phyloP scores from a whole-genome alignment of 495 filamentous ascomycete species.

The Geoglossum glabrum region DNA sequence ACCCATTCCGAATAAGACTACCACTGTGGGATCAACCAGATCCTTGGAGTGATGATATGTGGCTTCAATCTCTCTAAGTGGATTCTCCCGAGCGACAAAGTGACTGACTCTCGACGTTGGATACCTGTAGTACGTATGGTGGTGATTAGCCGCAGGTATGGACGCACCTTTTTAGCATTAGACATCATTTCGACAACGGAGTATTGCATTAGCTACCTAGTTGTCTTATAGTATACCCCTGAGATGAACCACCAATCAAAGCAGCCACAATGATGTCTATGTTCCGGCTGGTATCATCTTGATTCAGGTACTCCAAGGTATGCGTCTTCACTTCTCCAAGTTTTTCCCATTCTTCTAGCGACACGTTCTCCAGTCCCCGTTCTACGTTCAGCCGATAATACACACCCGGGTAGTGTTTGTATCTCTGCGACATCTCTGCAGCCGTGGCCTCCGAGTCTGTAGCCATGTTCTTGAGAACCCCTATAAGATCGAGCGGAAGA shows the following conservation, averaged over 20 bases:
- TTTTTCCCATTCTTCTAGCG: conserved; percentile 6
- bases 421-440: background rate
- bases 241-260: background rate
- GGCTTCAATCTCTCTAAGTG: background rate
- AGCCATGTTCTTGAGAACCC: conserved; percentile 11
- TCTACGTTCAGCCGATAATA: conserved; percentile 11
- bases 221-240: background rate
- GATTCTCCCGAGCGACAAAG: background rate
- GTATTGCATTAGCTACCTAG: background rate
- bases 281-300: background rate
- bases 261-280: background rate
- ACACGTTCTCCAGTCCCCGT: conserved; percentile 3
- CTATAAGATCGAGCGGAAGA: conserved; percentile 4
- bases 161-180: background rate
- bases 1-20: conserved; percentile 16
- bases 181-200: background rate
- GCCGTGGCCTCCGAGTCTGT: conserved; percentile 7
- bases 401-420: background rate
- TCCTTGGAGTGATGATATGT: background rate
- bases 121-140: background rate
- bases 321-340: conserved; percentile 5
- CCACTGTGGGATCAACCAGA: conserved; percentile 2
- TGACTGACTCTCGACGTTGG: background rate
- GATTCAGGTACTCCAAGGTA: conserved; percentile 5
- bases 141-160: background rate